Evolutionary conservation across 1,284 basidiomycete species (phyloP).

Genomic region (Ceratobasidium sp.): DNA sequence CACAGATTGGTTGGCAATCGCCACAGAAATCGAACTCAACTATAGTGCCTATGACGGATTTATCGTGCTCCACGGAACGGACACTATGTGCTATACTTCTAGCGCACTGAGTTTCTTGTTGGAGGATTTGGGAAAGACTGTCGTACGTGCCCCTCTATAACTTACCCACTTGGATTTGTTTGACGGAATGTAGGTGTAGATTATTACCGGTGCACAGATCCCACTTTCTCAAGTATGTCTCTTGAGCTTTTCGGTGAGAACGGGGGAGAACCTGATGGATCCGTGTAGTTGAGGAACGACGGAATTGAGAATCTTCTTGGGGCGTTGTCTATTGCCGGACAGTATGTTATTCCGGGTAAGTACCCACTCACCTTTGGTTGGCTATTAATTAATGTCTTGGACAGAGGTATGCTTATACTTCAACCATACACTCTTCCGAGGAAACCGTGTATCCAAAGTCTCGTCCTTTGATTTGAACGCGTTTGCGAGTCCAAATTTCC

Average conservation of each 20-base stretch:
- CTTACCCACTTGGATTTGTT: neutral
- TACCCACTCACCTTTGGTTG: neutral
- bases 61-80: constrained; percentile 89
- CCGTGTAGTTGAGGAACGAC: constrained; percentile 71
- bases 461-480: constrained; percentile 87
- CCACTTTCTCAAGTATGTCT: constrained; percentile 69
- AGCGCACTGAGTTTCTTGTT: constrained; percentile 87
- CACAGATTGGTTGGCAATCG: constrained; percentile 85
- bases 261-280: neutral
- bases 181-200: constrained; percentile 54
- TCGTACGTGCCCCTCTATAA: constrained; percentile 56
- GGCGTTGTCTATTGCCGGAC: constrained; percentile 83
- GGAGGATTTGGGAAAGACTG: constrained; percentile 88
- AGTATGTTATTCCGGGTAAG: constrained; percentile 85
- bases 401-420: constrained; percentile 84
- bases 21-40: constrained; percentile 88
- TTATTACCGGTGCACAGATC: constrained; percentile 90
- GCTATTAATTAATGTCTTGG: neutral
- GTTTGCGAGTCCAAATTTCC: constrained; percentile 84
- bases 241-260: too few relatives aligned
- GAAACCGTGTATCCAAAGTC: constrained; percentile 79
- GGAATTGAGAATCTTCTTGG: constrained; percentile 89
- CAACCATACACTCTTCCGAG: constrained; percentile 83
- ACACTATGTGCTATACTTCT: constrained; percentile 89
- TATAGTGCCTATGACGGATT: constrained; percentile 85